Base-by-base conservation (phyloP, 495 filamentous ascomycete genomes). In the Entonaema liquescens region DNA sequence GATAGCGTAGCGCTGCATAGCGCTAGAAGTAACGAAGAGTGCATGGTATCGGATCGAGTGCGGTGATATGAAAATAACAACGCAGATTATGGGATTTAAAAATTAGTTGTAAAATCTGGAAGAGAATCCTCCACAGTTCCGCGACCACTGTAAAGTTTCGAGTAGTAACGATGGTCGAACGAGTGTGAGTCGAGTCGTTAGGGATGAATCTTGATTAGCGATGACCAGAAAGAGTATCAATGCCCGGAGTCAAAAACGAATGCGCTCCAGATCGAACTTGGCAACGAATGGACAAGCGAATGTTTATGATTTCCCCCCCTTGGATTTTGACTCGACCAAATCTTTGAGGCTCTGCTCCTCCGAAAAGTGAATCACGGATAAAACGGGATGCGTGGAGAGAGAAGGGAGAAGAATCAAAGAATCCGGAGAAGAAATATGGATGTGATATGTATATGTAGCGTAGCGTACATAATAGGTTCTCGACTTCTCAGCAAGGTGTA, bases 1-100 rank as follows among this genome's bases (percentile, higher is more conserved):
- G 79, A 73, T 26, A 79, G 64, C 23, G 72, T 71, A 23, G 78
- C 80, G 74, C 78, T 70, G 53, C 80, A 74, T 4, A 76, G 75
- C 35, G 75, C 69, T 23, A 77, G 59, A n/a, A 80, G 58, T 2
- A 67, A 25, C 35, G 80, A 79, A 62, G 72, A 59, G 35, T 69
- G 79, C 80, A 82, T 81, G n/a, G 52, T 73, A 59, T 58, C 7
- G 53, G 33, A n/a, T 65, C 23, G 38, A 65, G 68, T 62, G 42
- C 42, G 21, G 60, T 63, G 57, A 65, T 62, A 50, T 5, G 9
- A 40, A 47, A 36, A 50, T 26, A 61, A 54, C 42, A 21, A 25
- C 13, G 44, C 54, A 61, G 13, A 31, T n/a, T 26, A 21, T 29
- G 11, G 17, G 28, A 9, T 53, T 25, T 12, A 9, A 53, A 33